These are phyloP conservation scores for Chaetothyriales sp. DNA, from an alignment of 2,329 filamentous ascomycete genomes.

Conservation along the genomic window DNA sequence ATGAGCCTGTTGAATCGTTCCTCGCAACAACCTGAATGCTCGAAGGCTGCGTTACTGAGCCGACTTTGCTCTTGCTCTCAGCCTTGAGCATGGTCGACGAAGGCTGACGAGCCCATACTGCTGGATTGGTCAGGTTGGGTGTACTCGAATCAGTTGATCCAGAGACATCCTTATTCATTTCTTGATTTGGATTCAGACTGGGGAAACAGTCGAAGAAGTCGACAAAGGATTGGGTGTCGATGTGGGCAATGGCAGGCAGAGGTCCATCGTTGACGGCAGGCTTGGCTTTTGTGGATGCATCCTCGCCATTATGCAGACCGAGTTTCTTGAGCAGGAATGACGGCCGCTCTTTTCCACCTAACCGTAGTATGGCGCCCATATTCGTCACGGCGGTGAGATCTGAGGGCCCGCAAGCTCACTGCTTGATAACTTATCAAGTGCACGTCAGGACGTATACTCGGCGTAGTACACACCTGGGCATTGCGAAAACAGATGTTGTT, in stretches of 20 bases:
- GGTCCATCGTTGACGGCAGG: constrained; percentile 1
- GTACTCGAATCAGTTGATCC: neutral
- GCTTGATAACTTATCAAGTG: neutral
- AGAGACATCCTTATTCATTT: neutral
- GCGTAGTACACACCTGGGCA: neutral
- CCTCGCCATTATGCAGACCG: constrained; percentile 2
- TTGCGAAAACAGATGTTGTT: neutral
- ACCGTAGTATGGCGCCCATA: constrained; percentile 13
- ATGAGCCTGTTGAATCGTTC: constrained; percentile 14
- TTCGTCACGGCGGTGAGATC: neutral
- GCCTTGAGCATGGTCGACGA: neutral
- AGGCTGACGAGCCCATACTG: neutral
- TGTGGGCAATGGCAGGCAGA: constrained; percentile 11
- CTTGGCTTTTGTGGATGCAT: constrained; percentile 3
- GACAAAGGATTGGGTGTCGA: constrained; percentile 13
- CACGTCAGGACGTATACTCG: neutral
- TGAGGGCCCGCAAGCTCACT: neutral
- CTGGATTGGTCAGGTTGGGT: neutral
- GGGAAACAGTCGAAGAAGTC: constrained; percentile 13
- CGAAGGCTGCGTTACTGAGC: neutral
- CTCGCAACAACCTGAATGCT: constrained; percentile 1
- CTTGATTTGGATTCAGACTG: neutral
- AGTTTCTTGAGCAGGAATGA: constrained; percentile 11
- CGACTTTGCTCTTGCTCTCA: neutral
- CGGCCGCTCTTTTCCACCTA: constrained; percentile 13